Conservation (phyloP, 495 filamentous ascomycete genomes). For the Penicillium waksmanii region DNA sequence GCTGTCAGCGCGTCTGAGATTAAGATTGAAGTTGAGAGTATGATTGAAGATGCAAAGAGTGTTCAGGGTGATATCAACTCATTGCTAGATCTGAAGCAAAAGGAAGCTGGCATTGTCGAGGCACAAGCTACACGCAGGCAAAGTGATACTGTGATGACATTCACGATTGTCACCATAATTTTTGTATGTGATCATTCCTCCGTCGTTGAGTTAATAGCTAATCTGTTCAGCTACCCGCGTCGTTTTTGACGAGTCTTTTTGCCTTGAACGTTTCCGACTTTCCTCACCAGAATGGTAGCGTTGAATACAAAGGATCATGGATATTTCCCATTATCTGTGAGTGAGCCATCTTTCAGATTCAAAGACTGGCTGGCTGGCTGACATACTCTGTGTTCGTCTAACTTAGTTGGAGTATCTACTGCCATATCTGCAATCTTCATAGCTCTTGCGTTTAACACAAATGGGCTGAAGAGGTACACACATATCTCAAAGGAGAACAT, state of each 20-base stretch:
- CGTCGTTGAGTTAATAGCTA: background rate
- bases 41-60: constrained; percentile 27
- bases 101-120: constrained; percentile 62
- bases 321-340: constrained; percentile 28
- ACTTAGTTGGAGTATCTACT: no score
- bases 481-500: no score
- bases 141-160: constrained; percentile 63
- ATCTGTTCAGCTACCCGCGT: constrained; percentile 23
- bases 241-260: constrained; percentile 27
- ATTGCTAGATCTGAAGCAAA: constrained; percentile 52
- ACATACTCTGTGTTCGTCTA: no score
- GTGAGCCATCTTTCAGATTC: no score
- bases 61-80: constrained; percentile 18
- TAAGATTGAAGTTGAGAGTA: constrained; percentile 23
- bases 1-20: constrained; percentile 26
- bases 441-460: no score
- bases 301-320: constrained; percentile 20
- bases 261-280: constrained; percentile 26
- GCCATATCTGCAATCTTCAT: no score
- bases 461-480: no score
- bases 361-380: no score
- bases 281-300: constrained; percentile 17
- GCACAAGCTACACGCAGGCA: constrained; percentile 58
- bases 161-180: constrained; percentile 63
- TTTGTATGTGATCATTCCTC: constrained; percentile 42